Evolutionary conservation across 163 green algal species (phyloP), one percentile per base, ranked within the genome.

Genomic region (Scenedesmus sp.): DNA sequence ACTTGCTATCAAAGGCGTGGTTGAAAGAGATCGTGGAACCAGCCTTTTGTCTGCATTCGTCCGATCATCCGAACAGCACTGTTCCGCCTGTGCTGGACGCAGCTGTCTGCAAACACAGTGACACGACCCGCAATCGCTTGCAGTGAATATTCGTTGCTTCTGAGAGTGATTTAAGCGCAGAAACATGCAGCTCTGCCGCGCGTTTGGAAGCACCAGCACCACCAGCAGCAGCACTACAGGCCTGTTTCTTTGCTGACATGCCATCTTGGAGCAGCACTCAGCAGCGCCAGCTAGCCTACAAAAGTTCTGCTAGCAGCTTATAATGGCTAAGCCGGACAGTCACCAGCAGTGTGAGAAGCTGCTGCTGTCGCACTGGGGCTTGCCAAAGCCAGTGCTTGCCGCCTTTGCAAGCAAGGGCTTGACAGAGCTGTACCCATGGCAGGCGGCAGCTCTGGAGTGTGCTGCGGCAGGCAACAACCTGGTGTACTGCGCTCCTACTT

Each of bases 361-460:
- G 57, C 88, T 81, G 87, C 52, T 94, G 57, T 57, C 77, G 23
- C 74, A 52, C 46, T 98, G 96, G 95, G 95, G 94, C 23, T 87
- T 96, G 10, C 96, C 96, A 34, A 70, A 62, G 9, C 92, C 92
- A 0, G 93, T 97, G 52, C 84, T 95, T 26, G 89, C 92, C 67
- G 96, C 95, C 0, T 96, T 95, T 52, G 87, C 83, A 9, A 90
- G 56, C 52, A 96, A 96, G 89, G 96, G 96, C 2, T 92, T 98
- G 46, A 90, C 56, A 4, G 76, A 84, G 74, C 94, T 98, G 90
- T 98, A 98, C 89, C 95, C 95, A 16, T 96, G 94, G 97, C 97
- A 98, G 86, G 96, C 96, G 6, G 96, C 94, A 0, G 97, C 97
- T 1, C 88, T 98, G 88, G 95, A 98, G 90, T 95, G 93, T 66